Evolutionary conservation across 2,329 filamentous ascomycete genomes (phyloP).

Genomic region (Aspergillus phoenicis): DNA sequence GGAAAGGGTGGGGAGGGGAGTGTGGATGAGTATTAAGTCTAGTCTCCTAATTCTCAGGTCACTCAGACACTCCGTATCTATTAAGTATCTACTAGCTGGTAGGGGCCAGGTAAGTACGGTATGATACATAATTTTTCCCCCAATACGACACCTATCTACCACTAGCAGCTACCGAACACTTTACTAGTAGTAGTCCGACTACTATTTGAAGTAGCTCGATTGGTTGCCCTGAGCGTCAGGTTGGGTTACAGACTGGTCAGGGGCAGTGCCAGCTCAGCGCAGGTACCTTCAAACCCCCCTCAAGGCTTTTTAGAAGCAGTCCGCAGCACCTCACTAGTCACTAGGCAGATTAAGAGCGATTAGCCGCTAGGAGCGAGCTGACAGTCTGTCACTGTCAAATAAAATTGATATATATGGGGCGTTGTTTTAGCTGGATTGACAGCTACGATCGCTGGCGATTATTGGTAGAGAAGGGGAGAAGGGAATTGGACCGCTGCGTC

Average conservation of each 20-base stretch:
- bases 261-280: slow-evolving; percentile 10
- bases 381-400: not conserved
- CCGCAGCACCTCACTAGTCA: not conserved
- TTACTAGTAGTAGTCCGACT: not conserved
- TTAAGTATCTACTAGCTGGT: not conserved
- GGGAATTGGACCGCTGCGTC: not conserved
- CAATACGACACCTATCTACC: not conserved
- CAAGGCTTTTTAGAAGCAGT: not conserved
- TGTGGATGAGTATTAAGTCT: not conserved
- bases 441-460: not conserved
- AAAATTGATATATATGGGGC: not conserved
- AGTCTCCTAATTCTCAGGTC: not conserved
- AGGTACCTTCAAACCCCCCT: not conserved
- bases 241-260: slow-evolving; percentile 10
- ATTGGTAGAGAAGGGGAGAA: slow-evolving; percentile 7
- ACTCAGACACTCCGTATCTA: no score
- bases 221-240: not conserved
- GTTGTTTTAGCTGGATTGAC: slow-evolving; percentile 1
- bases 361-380: slow-evolving; percentile 3
- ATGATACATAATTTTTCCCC: not conserved
- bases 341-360: not conserved
- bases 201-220: slow-evolving; percentile 2
- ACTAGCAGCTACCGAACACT: not conserved
- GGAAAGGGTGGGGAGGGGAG: not conserved
- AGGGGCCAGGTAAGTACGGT: not conserved